Percentiles rank a stretch among this genome's conserved stretches.
These are phyloP conservation scores for Phytophthora sp. DNA, from an alignment of 352 stramenopile genomes.

Conservation along the genomic window DNA sequence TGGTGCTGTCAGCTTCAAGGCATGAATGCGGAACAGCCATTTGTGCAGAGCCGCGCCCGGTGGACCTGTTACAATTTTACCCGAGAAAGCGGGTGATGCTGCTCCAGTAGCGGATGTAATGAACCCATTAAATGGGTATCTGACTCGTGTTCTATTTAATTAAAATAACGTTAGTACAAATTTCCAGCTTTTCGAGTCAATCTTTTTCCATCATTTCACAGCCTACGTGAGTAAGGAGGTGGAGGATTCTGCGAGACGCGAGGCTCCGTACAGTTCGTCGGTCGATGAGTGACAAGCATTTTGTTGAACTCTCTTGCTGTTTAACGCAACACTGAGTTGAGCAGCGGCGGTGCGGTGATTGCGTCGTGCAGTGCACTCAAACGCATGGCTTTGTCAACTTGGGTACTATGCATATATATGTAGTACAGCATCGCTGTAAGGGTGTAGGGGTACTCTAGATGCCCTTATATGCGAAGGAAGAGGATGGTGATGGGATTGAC, in stretches of 20 bases:
- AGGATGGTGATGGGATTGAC: too few relatives aligned
- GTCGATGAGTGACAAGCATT: neutral
- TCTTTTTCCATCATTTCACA: slow-evolving; percentile 10
- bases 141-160: too few relatives aligned
- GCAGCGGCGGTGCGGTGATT: slow-evolving; percentile 13
- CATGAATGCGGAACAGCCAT: slow-evolving; percentile 1
- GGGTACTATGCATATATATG: too few relatives aligned
- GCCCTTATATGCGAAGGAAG: too few relatives aligned
- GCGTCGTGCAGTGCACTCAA: slow-evolving; percentile 3
- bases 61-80: slow-evolving; percentile 26
- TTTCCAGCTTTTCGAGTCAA: slow-evolving; percentile 6
- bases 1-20: slow-evolving; percentile 16
- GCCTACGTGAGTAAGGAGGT: neutral
- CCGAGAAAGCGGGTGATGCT: neutral
- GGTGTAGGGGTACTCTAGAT: too few relatives aligned
- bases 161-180: too few relatives aligned
- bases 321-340: neutral
- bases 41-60: slow-evolving; percentile 10
- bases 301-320: neutral
- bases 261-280: too few relatives aligned
- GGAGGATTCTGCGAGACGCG: slow-evolving; percentile 16
- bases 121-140: neutral
- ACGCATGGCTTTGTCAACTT: slow-evolving; percentile 21
- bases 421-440: too few relatives aligned
- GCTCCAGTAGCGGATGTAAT: neutral